These are phyloP conservation scores for Phytophthora pluvialis DNA, from an alignment of 352 stramenopile species.

Conservation along the genomic window DNA sequence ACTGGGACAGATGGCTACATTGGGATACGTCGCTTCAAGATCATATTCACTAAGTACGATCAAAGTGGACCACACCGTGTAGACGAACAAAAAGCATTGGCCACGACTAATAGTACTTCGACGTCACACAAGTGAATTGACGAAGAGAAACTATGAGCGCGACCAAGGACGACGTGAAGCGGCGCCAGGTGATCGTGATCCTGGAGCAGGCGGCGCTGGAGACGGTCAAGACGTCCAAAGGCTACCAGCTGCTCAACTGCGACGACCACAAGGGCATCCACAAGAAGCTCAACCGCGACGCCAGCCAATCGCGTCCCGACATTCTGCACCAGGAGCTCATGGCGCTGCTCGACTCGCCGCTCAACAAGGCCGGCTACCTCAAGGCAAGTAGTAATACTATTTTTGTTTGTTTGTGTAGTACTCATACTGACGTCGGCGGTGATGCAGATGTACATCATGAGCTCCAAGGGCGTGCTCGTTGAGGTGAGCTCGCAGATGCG, in stretches of 20 bases:
- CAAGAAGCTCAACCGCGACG: constrained; percentile 97
- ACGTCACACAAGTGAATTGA: constrained; percentile 2
- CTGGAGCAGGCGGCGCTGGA: constrained; percentile 98
- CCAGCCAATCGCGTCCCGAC: constrained; percentile 97
- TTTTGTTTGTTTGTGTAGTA: constrained; percentile 4
- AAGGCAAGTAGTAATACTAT: constrained; percentile 65
- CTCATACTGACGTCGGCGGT: background rate
- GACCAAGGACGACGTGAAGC: constrained; percentile 77
- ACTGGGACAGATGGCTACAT: background rate
- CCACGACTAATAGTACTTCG: constrained; percentile 26
- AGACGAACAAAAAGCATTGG: background rate
- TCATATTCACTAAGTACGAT: constrained; percentile 10
- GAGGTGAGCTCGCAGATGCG: constrained; percentile 98
- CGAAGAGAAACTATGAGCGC: constrained; percentile 37
- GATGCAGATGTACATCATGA: constrained; percentile 93
- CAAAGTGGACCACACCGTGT: constrained; percentile 3
- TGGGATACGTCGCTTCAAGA: constrained; percentile 25
- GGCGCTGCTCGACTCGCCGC: constrained; percentile 97
- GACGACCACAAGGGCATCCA: constrained; percentile 98
- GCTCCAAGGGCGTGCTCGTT: constrained; percentile 97
- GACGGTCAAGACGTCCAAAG: constrained; percentile 99
- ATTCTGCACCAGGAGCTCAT: constrained; percentile 99
- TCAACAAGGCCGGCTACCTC: constrained; percentile 99
- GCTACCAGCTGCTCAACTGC: constrained; percentile 99
- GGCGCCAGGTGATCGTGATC: constrained; percentile 96